Base-by-base conservation (phyloP, 1,284 basidiomycete species). In the Ustilago crameri region DNA sequence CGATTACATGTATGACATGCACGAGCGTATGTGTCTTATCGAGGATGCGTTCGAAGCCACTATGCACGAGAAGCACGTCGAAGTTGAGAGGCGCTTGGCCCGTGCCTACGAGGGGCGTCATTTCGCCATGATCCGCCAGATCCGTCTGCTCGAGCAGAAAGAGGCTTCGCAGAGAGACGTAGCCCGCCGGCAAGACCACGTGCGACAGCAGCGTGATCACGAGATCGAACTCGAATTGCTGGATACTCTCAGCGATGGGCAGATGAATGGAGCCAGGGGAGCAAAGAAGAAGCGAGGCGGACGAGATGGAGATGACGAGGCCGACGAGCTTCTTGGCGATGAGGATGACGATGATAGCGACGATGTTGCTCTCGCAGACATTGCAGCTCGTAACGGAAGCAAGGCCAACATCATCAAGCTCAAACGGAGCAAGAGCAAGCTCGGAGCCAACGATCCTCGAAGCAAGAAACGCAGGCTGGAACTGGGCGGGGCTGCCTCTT, bases 161-260 rank as follows among this genome's bases (percentile, higher is more conserved):
- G 76, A 76, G 41, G 62, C 63, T 5, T 55, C 66, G 32, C 64
- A 69, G 50, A 55, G 59, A 18, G 65, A 69, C 26, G 43, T 49
- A 38, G 51, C 44, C 24, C 63, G 59, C 26, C 58, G 61, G 3
- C 72, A 76, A 34, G 60, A 69, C 9, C 53, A 63, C 22, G 73
- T 61, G 7, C 71, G 76, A 27, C 71, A 68, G 51, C 62, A 61
- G 55, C 52, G 71, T 10, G 75, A 76, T 20, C 70, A 69, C 43
- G 78, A 82, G 55, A 77, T 82, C 49, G 80, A 82, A 20, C 51
- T 74, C 22, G 80, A 82, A 64, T 64, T 82, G 18, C 69, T 82
- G 30, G 78, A 70, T 35, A 82, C 77, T 10, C 68, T 81, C 7
- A 58, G 56, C 53, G 79, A 81, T 18, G 51, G 40, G 18, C 51